Conservation (phyloP, 83 land plant species). For the Picea abies region DNA sequence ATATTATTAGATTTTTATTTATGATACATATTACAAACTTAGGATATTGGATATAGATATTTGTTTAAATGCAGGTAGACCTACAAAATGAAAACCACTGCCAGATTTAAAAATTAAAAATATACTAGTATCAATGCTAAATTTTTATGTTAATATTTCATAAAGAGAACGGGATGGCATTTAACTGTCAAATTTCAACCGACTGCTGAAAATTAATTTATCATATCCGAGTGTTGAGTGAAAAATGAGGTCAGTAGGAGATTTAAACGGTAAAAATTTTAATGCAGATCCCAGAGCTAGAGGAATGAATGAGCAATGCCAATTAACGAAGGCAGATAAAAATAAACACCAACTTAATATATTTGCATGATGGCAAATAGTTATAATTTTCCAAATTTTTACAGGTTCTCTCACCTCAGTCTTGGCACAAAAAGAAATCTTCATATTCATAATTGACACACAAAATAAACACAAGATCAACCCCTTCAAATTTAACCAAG, state of each 20-base stretch:
- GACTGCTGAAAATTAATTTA: no score
- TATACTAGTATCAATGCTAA: neutral
- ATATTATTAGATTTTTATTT: neutral
- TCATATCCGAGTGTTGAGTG: no score
- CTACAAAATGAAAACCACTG: no score
- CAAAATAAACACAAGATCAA: constrained; percentile 11
- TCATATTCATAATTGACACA: constrained; percentile 13
- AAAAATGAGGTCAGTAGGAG: no score
- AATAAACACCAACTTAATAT: neutral
- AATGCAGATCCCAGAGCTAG: no score
- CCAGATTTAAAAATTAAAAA: neutral
- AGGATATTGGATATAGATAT: neutral
- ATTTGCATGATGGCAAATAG: neutral
- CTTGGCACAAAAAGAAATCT: neutral
- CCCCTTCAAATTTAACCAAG: neutral
- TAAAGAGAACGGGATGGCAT: no score
- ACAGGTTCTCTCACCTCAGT: neutral
- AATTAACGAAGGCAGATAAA: no score
- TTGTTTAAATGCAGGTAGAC: neutral
- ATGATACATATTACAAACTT: no score
- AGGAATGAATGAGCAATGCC: no score
- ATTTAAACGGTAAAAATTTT: no score
- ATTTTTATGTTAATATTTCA: neutral
- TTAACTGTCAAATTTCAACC: no score
- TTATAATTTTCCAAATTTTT: neutral